These are phyloP conservation scores for Zea mays DNA, from an alignment of 176 grass and related monocot species.

Conservation along the genomic window Zm-B73-REFERENCE-NAM-5.0 NC_050096.1:27809001-27809500, in stretches of 20 bases:
- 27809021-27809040: constrained; percentile 65
- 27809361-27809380: too few relatives aligned
- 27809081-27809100: constrained; percentile 41
- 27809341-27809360: too few relatives aligned
- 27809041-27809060: constrained; percentile 45
- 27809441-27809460: too few relatives aligned
- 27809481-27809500: too few relatives aligned
- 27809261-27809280: constrained; percentile 87
- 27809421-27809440: too few relatives aligned
- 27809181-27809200: constrained; percentile 68
- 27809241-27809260: constrained; percentile 86
- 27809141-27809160: constrained; percentile 94
- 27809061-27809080: constrained; percentile 52
- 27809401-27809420: too few relatives aligned
- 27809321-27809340: too few relatives aligned
- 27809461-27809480: too few relatives aligned
- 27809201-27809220: constrained; percentile 93
- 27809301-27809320: constrained; percentile 58
- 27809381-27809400: too few relatives aligned
- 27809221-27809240: constrained; percentile 95
- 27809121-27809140: constrained; percentile 74
- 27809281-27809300: constrained; percentile 94
- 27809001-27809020: too few relatives aligned
- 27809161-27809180: constrained; percentile 55
- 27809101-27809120: constrained; percentile 34